Evolutionary conservation across 225 moss, liverwort and hornwort species (phyloP).

Genomic region (Climacium dendroides): DNA sequence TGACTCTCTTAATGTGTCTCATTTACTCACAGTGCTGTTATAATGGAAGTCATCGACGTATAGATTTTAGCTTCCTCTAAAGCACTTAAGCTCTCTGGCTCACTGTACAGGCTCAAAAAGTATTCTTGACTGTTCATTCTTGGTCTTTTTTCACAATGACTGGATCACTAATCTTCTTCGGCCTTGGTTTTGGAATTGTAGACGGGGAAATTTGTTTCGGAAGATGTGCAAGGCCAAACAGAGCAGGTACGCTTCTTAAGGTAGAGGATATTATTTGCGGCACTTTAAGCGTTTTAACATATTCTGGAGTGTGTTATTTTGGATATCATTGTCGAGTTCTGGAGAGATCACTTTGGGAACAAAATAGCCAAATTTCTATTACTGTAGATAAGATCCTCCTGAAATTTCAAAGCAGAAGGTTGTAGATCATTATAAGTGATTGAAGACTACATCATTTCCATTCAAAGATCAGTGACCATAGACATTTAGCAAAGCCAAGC

Average conservation of each 20-base stretch:
- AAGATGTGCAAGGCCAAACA: slow-evolving; percentile 80
- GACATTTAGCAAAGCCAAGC: background rate
- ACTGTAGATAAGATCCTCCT: background rate
- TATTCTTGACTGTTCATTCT: background rate
- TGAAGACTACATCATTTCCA: background rate
- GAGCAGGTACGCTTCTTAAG: slow-evolving; percentile 56
- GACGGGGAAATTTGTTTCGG: slow-evolving; percentile 90
- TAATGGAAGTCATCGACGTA: background rate
- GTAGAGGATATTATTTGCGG: background rate
- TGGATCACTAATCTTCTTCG: background rate
- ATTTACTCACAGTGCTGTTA: background rate
- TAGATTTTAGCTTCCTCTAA: background rate
- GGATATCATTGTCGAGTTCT: background rate
- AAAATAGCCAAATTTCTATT: background rate
- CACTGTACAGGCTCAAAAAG: background rate
- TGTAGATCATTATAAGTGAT: background rate
- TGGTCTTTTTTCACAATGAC: background rate
- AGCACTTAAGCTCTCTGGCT: background rate
- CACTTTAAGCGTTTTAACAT: background rate
- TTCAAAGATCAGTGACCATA: background rate
- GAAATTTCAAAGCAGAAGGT: background rate
- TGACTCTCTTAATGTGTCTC: background rate
- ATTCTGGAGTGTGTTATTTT: background rate
- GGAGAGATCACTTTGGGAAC: background rate
- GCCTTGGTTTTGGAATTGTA: slow-evolving; percentile 9